Percentiles rank a stretch among this genome's conserved stretches.
These are phyloP conservation scores for Phytophthora rubi DNA, from an alignment of 352 stramenopile species.

Conservation along the genomic window DNA sequence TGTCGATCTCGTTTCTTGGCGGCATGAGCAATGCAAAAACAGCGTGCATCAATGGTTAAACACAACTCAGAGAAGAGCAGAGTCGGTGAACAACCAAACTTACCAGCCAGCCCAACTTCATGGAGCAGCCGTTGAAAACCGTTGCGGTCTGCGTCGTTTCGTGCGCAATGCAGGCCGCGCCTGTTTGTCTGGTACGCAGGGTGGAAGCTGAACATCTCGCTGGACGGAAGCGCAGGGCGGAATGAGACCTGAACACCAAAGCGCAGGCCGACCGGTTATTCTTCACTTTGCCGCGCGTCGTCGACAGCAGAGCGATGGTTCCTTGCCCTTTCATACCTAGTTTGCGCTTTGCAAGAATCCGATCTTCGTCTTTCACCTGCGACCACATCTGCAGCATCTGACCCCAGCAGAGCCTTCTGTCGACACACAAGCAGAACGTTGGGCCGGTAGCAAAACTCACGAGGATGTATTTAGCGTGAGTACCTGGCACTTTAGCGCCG, in stretches of 20 bases:
- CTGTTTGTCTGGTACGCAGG: slow-evolving; percentile 13
- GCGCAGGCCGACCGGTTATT: not conserved
- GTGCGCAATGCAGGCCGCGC: slow-evolving; percentile 24
- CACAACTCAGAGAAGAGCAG: not conserved
- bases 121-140: slow-evolving; percentile 12
- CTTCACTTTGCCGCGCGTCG: slow-evolving; percentile 9
- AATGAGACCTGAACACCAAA: slow-evolving; percentile 12
- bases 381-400: not conserved
- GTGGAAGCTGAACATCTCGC: slow-evolving; percentile 14
- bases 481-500: slow-evolving; percentile 8
- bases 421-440: slow-evolving; percentile 12
- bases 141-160: slow-evolving; percentile 36
- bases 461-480: slow-evolving; percentile 32
- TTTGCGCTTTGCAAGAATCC: not conserved
- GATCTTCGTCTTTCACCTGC: slow-evolving; percentile 9
- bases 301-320: not conserved
- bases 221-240: slow-evolving; percentile 12
- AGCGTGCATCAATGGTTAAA: not conserved
- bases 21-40: not conserved
- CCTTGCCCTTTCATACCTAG: slow-evolving; percentile 7
- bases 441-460: slow-evolving; percentile 23
- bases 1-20: not conserved
- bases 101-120: not conserved
- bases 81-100: not conserved
- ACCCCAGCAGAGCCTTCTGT: slow-evolving; percentile 6